A percentile compares a stretch with the other conserved stretches of the same genome.
These are phyloP conservation scores for Apophysomyces ossiformis DNA, from an alignment of 371 early-diverging fungal species.

Conservation along the genomic window DNA sequence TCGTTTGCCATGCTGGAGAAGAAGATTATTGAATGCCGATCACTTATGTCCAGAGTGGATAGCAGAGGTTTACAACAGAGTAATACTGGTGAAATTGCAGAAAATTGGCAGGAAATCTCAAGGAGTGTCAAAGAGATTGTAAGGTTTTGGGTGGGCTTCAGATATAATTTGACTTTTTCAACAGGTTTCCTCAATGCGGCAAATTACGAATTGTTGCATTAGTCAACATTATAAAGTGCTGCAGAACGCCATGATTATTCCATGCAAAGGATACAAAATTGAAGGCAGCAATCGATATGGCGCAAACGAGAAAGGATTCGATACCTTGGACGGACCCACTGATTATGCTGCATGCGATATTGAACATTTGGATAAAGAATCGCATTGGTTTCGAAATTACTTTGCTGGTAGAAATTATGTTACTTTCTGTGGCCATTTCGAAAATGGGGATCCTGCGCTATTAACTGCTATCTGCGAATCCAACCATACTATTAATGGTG, in stretches of 20 bases:
- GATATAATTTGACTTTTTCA: neutral
- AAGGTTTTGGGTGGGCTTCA: conserved; percentile 2
- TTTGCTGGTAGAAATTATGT: conserved; percentile 44
- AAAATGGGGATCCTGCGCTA: conserved; percentile 18
- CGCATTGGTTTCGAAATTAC: conserved; percentile 38
- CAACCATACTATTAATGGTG: conserved; percentile 1
- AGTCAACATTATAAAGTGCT: conserved; percentile 25
- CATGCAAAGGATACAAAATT: conserved; percentile 32
- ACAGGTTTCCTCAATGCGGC: conserved; percentile 26
- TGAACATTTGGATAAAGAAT: conserved; percentile 40
- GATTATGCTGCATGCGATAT: conserved; percentile 17
- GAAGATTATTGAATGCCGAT: conserved; percentile 15
- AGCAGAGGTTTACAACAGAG: neutral
- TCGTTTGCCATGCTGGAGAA: conserved; percentile 17
- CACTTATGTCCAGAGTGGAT: neutral
- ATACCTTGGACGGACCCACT: neutral
- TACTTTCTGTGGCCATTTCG: conserved; percentile 39
- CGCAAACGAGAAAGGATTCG: conserved; percentile 2
- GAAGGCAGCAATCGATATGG: conserved; percentile 31
- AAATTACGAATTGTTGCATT: conserved; percentile 29
- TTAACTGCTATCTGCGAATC: conserved; percentile 22
- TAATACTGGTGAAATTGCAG: neutral
- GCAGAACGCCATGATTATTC: conserved; percentile 31
- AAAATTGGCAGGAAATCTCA: conserved; percentile 16
- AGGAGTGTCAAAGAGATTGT: conserved; percentile 39